phyloP scores from a whole-genome alignment of 78 protist genomes.

The Salpingoeca rosetta region DNA sequence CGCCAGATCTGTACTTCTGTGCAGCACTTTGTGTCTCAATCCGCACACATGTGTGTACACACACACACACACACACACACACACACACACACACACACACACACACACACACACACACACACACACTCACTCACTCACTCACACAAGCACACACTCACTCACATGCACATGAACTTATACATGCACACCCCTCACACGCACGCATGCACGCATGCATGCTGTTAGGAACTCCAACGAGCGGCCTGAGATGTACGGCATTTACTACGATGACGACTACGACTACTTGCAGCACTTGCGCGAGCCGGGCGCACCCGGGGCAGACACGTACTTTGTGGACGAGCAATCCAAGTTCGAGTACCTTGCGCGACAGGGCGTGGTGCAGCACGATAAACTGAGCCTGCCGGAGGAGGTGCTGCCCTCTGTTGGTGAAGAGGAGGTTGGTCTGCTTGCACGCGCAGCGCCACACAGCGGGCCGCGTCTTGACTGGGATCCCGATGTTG shows the following conservation, averaged over 20 bases:
- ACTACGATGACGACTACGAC: conserved; percentile 40
- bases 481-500: conserved; percentile 16
- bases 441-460: not conserved
- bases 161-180: not conserved
- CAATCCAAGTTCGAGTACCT: no score
- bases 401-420: no score
- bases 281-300: conserved; percentile 30
- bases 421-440: no score
- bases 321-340: not conserved
- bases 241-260: conserved; percentile 14
- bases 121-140: not conserved
- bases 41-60: no score
- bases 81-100: no score
- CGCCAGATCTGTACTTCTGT: no score
- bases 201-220: not conserved
- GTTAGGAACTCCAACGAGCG: not conserved
- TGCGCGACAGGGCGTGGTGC: not conserved
- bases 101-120: no score
- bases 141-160: not conserved
- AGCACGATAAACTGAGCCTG: not conserved
- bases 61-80: no score
- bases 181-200: not conserved
- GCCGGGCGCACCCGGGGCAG: not conserved
- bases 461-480: not conserved
- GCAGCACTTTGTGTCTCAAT: no score